Evolutionary conservation across 1,284 basidiomycete species (phyloP).

Genomic region (Xerocomus nothofagi): DNA sequence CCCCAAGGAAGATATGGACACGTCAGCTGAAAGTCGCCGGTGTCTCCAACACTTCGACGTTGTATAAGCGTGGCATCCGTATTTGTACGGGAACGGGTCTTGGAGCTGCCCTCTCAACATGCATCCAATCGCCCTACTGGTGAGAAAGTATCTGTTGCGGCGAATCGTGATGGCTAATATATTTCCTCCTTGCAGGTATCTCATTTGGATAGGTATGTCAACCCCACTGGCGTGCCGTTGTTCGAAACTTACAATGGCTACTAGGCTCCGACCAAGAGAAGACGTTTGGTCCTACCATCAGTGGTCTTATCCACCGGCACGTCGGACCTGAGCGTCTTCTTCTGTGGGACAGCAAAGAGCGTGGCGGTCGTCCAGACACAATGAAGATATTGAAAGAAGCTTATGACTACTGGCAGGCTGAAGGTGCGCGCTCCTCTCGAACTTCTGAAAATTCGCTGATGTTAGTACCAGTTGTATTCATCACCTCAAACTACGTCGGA

Average conservation of each 20-base stretch:
- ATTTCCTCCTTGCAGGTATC: slow-evolving; percentile 47
- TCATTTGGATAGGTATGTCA: slow-evolving; percentile 73
- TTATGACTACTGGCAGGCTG: slow-evolving; percentile 65
- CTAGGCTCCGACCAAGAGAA: slow-evolving; percentile 73
- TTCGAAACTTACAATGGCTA: slow-evolving; percentile 3
- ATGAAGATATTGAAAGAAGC: slow-evolving; percentile 73
- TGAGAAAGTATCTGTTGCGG: slow-evolving; percentile 33
- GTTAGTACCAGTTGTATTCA: slow-evolving; percentile 61
- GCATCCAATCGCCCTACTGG: slow-evolving; percentile 70
- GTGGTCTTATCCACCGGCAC: slow-evolving; percentile 63
- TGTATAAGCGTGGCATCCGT: slow-evolving; percentile 75
- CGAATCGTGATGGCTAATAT: slow-evolving; percentile 10
- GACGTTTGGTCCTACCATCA: slow-evolving; percentile 76
- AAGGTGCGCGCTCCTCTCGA: slow-evolving; percentile 44
- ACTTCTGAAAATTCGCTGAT: slow-evolving; percentile 5
- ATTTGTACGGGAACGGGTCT: slow-evolving; percentile 79
- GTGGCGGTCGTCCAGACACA: slow-evolving; percentile 71
- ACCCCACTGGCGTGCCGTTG: neutral
- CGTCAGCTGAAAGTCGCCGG: slow-evolving; percentile 77
- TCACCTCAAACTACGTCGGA: slow-evolving; percentile 73
- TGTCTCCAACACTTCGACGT: slow-evolving; percentile 72
- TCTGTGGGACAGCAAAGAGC: slow-evolving; percentile 70
- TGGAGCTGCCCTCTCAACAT: slow-evolving; percentile 73
- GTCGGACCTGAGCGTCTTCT: slow-evolving; percentile 66
- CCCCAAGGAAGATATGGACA: slow-evolving; percentile 69